Evolutionary conservation across 306 rosid species (phyloP), one percentile per base, ranked within the genome.

Genomic region (Cucurbita moschata): DNA sequence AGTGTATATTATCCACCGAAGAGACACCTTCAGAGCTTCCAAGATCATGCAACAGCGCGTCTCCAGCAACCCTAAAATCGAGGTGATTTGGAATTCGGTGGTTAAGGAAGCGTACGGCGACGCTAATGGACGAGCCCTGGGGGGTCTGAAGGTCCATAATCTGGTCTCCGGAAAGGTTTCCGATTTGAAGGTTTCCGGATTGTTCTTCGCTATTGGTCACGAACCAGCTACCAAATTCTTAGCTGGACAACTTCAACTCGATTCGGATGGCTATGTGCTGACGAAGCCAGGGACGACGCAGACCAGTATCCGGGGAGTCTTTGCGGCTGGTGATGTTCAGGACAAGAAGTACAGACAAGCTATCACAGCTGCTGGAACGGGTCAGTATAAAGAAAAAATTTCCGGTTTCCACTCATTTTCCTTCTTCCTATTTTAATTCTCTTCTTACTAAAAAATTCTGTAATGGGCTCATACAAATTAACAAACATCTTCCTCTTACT

Each of bases 311-410:
- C 81, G 51, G 6, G 98, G 98, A 21, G 96, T 92, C 37, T 92
- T 92, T 40, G 98, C 98, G 3, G 96, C 98, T 7, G 96, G 98
- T 1, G 98, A 90, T 72, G 96, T 92, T 23, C 98, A 90, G 85
- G 98, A 92, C 75, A 92, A 92, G 91, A 90, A 87, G 83, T 92
- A 90, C 62, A 85, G 98, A 78, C 98, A 92, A 82, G 96, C 96
- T 77, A 75, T 92, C 78, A 92, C 98, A 10, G 98, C 98, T 55
- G 91, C 96, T 46, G 96, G 96, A 62, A 53, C 88, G 67, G 96
- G 96, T 92, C 69, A 69, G 74, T 69, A 30, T 30, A 30, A 30
- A 30, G 35, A 30, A 3, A 30, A 3, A 30, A 30, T 30, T 30
- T 30, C 35, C 35, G 30, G 13, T 23, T 61, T 65, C 26, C 26